phyloP scores from a whole-genome alignment of 306 rosid genomes.

The Vigna reflexopilosa region DNA sequence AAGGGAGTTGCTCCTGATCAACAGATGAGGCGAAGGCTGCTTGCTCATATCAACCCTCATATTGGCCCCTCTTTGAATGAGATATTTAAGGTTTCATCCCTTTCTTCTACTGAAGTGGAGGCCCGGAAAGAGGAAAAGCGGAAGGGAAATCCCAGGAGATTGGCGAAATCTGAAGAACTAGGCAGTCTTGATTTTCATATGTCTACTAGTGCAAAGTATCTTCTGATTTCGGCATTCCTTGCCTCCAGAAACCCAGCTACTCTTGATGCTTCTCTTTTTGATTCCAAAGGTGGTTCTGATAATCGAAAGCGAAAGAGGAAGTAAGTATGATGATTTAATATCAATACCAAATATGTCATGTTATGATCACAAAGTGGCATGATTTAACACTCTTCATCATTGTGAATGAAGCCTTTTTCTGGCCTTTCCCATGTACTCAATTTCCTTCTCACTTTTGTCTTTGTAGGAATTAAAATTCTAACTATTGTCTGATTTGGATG shows the following conservation, averaged over 20 bases:
- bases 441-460: constrained; percentile 4
- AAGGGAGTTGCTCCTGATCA: constrained; percentile 63
- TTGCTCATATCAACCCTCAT: constrained; percentile 64
- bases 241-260: constrained; percentile 99
- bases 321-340: constrained; percentile 55
- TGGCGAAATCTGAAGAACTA: constrained; percentile 53
- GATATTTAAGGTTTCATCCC: constrained; percentile 71
- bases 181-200: constrained; percentile 76
- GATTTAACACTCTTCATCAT: not conserved
- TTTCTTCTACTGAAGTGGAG: constrained; percentile 56
- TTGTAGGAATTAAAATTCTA: not conserved
- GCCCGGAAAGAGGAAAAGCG: constrained; percentile 54
- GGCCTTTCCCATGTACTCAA: not conserved
- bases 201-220: constrained; percentile 92
- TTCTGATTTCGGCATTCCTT: constrained; percentile 92
- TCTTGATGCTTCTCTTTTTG: constrained; percentile 91
- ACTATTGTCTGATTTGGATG: constrained; percentile 22
- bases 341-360: not conserved
- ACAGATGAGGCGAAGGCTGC: constrained; percentile 71
- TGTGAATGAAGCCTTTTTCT: not conserved
- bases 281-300: constrained; percentile 83
- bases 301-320: constrained; percentile 79
- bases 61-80: constrained; percentile 76
- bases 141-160: constrained; percentile 59
- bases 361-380: constrained; percentile 24